A percentile compares a stretch with the other conserved stretches of the same genome.
These are phyloP conservation scores for Priceomyces melissophilus DNA, from an alignment of 805 yeast genomes.

Conservation along the genomic window DNA sequence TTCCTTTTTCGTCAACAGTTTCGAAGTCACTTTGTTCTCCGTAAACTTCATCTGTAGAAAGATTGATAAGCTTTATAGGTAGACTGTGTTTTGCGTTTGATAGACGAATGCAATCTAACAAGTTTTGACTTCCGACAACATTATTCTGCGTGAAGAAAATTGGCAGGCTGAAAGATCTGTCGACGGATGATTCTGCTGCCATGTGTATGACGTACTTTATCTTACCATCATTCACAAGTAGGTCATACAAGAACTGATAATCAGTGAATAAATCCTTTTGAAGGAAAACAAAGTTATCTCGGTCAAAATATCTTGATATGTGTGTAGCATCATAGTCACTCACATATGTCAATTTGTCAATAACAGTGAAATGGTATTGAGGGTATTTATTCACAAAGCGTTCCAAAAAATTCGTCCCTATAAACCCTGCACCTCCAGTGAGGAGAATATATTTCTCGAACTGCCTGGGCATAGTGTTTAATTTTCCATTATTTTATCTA, in stretches of 20 bases:
- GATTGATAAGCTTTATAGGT: conserved; percentile 34
- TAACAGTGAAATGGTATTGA: conserved; percentile 34
- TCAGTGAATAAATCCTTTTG: conserved; percentile 36
- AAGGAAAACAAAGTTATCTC: conserved; percentile 20
- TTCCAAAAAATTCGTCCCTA: conserved; percentile 48
- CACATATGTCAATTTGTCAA: conserved; percentile 48
- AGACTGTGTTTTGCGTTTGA: conserved; percentile 4
- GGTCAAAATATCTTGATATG: conserved; percentile 7
- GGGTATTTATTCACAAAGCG: conserved; percentile 28
- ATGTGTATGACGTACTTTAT: conserved; percentile 43
- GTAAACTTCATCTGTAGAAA: conserved; percentile 60
- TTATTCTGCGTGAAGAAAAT: conserved; percentile 42
- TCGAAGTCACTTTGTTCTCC: conserved; percentile 36
- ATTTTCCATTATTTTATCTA: not conserved
- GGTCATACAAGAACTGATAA: conserved; percentile 13
- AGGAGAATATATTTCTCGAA: conserved; percentile 30
- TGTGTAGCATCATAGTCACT: conserved; percentile 27
- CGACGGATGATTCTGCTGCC: conserved; percentile 58
- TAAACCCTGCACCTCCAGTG: conserved; percentile 59
- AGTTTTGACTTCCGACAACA: conserved; percentile 43
- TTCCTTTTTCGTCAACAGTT: conserved; percentile 30
- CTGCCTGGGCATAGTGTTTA: not conserved
- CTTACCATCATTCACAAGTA: conserved; percentile 11
- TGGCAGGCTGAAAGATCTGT: conserved; percentile 46
- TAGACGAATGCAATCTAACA: conserved; percentile 40